phyloP scores from a whole-genome alignment of 2,329 filamentous ascomycete genomes.

The Sordariomycetes sp. region DNA sequence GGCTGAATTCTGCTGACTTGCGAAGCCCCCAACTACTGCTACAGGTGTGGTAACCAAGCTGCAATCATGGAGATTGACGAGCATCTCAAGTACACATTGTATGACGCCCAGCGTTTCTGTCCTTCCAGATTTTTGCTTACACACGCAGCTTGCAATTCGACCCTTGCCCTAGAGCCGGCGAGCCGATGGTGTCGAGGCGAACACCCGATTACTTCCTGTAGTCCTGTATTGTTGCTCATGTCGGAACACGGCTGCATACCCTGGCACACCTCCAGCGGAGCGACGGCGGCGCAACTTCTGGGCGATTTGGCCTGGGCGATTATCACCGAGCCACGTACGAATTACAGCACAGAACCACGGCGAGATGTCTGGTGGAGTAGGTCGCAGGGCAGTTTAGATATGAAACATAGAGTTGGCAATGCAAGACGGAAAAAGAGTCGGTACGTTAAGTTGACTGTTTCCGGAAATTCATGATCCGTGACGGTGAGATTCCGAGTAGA shows the following conservation, averaged over 20 bases:
- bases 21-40: conserved; percentile 88
- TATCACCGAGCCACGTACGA: too few species aligned
- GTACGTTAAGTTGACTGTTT: too few species aligned
- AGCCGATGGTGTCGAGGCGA: conserved; percentile 96
- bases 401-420: conserved; percentile 5
- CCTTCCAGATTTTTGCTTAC: background rate
- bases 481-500: too few species aligned
- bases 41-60: conserved; percentile 96
- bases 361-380: conserved; percentile 1
- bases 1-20: conserved; percentile 10
- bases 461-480: too few species aligned
- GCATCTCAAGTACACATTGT: conserved; percentile 99
- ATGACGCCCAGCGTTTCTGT: conserved; percentile 26
- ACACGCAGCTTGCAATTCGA: conserved; percentile 86
- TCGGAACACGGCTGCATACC: too few species aligned
- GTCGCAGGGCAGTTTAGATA: conserved; percentile 6
- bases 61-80: conserved; percentile 99
- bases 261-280: too few species aligned
- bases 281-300: too few species aligned
- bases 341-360: too few species aligned
- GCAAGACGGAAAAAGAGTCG: conserved; percentile 4
- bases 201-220: conserved; percentile 99
- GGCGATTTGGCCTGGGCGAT: too few species aligned
- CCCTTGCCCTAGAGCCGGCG: conserved; percentile 90
- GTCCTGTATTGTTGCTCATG: conserved; percentile 9